Evolutionary conservation across 495 filamentous ascomycete genomes (phyloP), one percentile per base, ranked within the genome.

Genomic region (Amniculicola lignicola): DNA sequence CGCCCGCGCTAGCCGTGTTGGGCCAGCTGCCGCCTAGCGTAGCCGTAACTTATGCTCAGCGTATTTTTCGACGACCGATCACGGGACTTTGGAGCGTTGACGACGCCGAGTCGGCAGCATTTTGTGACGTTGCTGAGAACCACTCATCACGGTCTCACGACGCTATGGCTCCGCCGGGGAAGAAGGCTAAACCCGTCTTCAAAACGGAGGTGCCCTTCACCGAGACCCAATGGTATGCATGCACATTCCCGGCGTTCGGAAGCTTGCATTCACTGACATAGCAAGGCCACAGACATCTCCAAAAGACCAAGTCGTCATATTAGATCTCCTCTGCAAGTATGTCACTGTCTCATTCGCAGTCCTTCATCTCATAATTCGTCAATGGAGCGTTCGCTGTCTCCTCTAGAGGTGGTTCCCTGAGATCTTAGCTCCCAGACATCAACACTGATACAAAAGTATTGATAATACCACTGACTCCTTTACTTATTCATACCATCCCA

Each of bases 171-270:
- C 39, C 42, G 22, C 12, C 36, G 25, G 42, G 23, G 5, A 62
- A 56, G 58, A 49, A 54, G 22, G 36, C 53, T 2, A 72, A 70
- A 28, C 65, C 61, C 5, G 37, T 72, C 15, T 67, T 67, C 62
- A 71, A 59, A 47, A 60, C 70, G 22, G 69, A 70, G 25, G 62
- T 60, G 4, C 71, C 71, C 14, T 72, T 67, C 48, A 64, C 64
- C 29, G 33, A 57, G 28, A 61, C 62, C 10, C 38, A 51, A 51
- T 70, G 66, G 70, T 72, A 37, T 18, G 65, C 22, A 14, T n/a
- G 18, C 12, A 12, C 12, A 10, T 23, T 23, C 37, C 1, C 33
- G 12, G 14, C 4, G 28, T 2, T 7, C 22, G 14, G 16, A 18
- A 5, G 18, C 16, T 28, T 28, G 47, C 29, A 29, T 22, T 9